phyloP scores from a whole-genome alignment of 2,329 filamentous ascomycete genomes.

The Alternaria gansuensis region DNA sequence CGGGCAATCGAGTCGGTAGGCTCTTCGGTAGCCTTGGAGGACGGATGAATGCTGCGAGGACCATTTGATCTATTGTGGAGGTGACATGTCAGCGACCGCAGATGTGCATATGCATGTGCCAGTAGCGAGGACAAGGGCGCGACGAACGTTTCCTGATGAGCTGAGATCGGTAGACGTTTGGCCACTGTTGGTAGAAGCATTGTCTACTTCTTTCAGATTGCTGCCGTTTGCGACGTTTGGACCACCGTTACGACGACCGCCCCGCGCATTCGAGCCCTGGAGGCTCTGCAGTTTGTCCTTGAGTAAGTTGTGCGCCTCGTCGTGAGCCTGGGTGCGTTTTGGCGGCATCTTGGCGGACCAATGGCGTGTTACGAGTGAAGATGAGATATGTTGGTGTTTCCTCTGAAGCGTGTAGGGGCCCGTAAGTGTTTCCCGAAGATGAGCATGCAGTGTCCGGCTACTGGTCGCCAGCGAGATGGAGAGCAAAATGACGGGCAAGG shows the following conservation, averaged over 20 bases:
- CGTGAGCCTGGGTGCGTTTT: slow-evolving; percentile 44
- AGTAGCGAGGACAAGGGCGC: slow-evolving; percentile 18
- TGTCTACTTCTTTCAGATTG: slow-evolving; percentile 52
- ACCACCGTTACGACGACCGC: slow-evolving; percentile 47
- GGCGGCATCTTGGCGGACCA: slow-evolving; percentile 49
- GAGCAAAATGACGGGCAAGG: slow-evolving; percentile 24
- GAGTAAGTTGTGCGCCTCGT: slow-evolving; percentile 51
- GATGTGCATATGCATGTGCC: slow-evolving; percentile 13
- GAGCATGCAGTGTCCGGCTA: slow-evolving; percentile 18
- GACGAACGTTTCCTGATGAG: slow-evolving; percentile 46
- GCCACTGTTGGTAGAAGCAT: slow-evolving; percentile 49
- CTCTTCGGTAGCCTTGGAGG: slow-evolving; percentile 78
- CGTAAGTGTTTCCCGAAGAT: slow-evolving; percentile 9
- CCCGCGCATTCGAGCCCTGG: slow-evolving; percentile 52
- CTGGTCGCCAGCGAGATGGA: slow-evolving; percentile 19
- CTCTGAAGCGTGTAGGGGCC: slow-evolving; percentile 5
- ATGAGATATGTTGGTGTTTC: slow-evolving; percentile 6
- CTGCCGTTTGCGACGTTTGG: slow-evolving; percentile 44
- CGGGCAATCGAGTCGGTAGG: slow-evolving; percentile 75
- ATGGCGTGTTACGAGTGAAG: slow-evolving; percentile 6
- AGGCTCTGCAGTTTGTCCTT: slow-evolving; percentile 57
- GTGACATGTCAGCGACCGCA: slow-evolving; percentile 24
- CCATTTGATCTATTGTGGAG: slow-evolving; percentile 66
- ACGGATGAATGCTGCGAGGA: slow-evolving; percentile 70
- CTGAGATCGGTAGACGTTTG: slow-evolving; percentile 44